Base-by-base conservation (phyloP, 129 eudicot species). In the Erigeron canadensis region DNA sequence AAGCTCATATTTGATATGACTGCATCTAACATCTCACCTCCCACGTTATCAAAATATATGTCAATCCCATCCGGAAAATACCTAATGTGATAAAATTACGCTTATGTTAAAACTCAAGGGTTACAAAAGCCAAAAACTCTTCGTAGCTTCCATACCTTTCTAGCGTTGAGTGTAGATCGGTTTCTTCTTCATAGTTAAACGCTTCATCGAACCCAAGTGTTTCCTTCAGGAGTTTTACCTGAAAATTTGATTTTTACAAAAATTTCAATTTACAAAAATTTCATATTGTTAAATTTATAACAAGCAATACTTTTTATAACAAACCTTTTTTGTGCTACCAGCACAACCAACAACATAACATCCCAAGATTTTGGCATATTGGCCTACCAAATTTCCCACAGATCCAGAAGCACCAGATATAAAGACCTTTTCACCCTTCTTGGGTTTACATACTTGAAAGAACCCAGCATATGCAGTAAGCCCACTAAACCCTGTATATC, bases 271-370 rank as follows among this genome's bases (percentile, higher is more conserved):
- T 39, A 39, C 7, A 38, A 17, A 28, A 28, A 28, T 28, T 28
- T 28, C 34, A 28, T 3, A 28, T 28, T 28, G 34, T 28, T 28
- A 15, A 3, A 48, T 48, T 48, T 13, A 0, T 5, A 48, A 15
- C 18, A 6, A 28, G 34, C 3, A 28, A 18, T n/a, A n/a, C n/a
- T n/a, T n/a, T n/a, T n/a, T n/a, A n/a, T 15, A 0, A 48, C 43
- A 67, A 4, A 88, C 97, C 94, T 88, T 91, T 38, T 82, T 23
- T 28, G 77, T 61, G 73, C 77, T 84, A 12, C 97, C 96, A 38
- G 97, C 97, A 74, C 90, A 84, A 11, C 97, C 97, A 58, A 91
- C 97, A 46, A 91, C 97, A 77, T 84, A 82, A 79, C 97, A 91
- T 0, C 97, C 97, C 17, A 76, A 65, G 6, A 61, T 76, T 77